A percentile compares a stretch with the other conserved stretches of the same genome.
Evolutionary conservation across 2,329 filamentous ascomycete genomes (phyloP).

Genomic region (Trichoderma koningii): DNA sequence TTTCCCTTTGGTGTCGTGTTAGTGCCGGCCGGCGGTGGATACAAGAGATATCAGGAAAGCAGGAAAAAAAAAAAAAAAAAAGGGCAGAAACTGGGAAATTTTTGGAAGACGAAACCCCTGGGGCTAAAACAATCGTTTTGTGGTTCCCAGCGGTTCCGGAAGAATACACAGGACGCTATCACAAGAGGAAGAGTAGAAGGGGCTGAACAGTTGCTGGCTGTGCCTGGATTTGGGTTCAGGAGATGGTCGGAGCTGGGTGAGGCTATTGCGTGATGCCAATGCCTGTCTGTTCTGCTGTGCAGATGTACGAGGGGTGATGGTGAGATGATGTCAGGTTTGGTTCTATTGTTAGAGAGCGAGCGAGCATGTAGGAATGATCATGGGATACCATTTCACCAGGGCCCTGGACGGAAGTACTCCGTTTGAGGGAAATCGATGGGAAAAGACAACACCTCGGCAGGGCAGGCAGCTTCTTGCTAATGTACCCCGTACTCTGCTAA

Average conservation of each 20-base stretch:
- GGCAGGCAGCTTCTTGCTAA: not conserved
- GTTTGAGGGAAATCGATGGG: not conserved
- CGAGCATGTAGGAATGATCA: not conserved
- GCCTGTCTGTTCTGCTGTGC: not conserved
- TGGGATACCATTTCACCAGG: not conserved
- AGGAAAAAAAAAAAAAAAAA: not conserved
- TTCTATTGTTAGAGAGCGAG: not conserved
- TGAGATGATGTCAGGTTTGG: slow-evolving; percentile 13
- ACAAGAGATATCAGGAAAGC: not conserved
- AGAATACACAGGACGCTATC: too few species aligned
- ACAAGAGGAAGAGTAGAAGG: not conserved
- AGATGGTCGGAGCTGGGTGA: slow-evolving; percentile 4
- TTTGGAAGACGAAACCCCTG: not conserved
- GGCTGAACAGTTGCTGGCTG: not conserved
- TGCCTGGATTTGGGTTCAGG: not conserved
- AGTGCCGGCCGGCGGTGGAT: not conserved
- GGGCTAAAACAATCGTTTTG: not conserved
- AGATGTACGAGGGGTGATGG: not conserved
- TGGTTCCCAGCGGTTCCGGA: not conserved
- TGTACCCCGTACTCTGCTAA: slow-evolving; percentile 22
- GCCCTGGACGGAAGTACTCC: slow-evolving; percentile 14
- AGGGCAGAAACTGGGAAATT: not conserved
- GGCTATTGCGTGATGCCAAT: not conserved
- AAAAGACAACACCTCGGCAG: slow-evolving; percentile 1
- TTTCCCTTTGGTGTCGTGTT: not conserved